These are phyloP conservation scores for Isoetes engelmannii DNA, from an alignment of 83 land plant genomes.

Conservation along the genomic window DNA sequence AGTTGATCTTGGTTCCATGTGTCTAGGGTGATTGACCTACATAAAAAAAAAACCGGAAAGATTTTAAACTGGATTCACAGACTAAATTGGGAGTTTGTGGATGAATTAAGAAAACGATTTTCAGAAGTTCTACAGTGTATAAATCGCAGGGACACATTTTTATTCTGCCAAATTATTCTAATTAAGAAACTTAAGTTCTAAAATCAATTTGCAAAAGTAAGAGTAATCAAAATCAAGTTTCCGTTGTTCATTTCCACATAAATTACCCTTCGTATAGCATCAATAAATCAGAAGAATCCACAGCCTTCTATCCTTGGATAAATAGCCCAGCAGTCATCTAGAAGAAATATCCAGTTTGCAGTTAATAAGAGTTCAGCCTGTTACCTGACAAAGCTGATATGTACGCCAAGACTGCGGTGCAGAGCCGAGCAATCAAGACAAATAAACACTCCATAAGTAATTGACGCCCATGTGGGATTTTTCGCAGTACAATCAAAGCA, in stretches of 20 bases:
- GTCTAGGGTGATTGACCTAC: conserved; percentile 19
- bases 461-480: conserved; percentile 98
- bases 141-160: background rate
- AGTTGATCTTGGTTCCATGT: conserved; percentile 22
- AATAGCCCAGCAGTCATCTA: background rate
- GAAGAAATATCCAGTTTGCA: background rate
- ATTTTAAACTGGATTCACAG: background rate
- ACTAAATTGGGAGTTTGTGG: background rate
- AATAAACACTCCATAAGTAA: conserved; percentile 93
- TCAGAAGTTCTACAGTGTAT: background rate
- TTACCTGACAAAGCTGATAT: conserved; percentile 93
- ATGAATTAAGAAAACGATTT: background rate
- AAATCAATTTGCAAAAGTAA: too few relatives aligned
- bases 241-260: too few relatives aligned
- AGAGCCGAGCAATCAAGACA: conserved; percentile 96
- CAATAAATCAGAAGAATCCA: background rate
- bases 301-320: background rate
- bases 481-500: conserved; percentile 96
- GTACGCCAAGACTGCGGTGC: conserved; percentile 96
- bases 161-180: too few relatives aligned
- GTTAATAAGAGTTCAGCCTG: background rate
- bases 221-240: too few relatives aligned
- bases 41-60: background rate
- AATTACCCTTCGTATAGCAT: too few relatives aligned
- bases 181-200: too few relatives aligned